phyloP scores from a whole-genome alignment of 2,329 filamentous ascomycete genomes.

The Ceratocystis colombiana region DNA sequence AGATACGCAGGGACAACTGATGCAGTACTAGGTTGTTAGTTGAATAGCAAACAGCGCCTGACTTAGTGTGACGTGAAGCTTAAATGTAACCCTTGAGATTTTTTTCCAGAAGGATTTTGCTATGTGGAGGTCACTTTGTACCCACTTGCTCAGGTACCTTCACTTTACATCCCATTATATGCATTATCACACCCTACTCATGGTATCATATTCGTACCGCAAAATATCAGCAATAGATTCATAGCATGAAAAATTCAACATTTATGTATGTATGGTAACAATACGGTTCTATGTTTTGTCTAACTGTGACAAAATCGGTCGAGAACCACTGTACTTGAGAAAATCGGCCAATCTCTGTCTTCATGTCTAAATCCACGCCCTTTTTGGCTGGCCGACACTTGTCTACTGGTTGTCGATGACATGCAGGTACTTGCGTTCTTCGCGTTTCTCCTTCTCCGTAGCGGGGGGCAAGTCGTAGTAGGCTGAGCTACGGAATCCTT shows the following conservation, averaged over 20 bases:
- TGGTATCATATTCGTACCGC: too few relatives aligned
- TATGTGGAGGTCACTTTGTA: constrained; percentile 1
- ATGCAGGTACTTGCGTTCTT: constrained; percentile 95
- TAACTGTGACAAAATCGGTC: constrained; percentile 19
- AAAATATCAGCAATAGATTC: neutral
- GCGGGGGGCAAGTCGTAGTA: constrained; percentile 91
- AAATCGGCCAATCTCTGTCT: constrained; percentile 14
- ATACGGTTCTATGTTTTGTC: constrained; percentile 18
- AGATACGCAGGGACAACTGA: too few relatives aligned
- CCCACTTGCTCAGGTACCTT: neutral
- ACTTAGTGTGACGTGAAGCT: constrained; percentile 9
- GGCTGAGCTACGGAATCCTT: constrained; percentile 78
- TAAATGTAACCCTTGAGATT: neutral
- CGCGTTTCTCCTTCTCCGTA: constrained; percentile 85
- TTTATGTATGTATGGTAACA: constrained; percentile 16
- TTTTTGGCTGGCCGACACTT: constrained; percentile 19
- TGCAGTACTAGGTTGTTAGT: too few relatives aligned
- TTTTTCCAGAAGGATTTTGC: constrained; percentile 1
- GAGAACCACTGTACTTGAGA: constrained; percentile 21
- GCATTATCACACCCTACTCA: neutral
- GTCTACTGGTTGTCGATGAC: constrained; percentile 75
- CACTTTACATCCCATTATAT: neutral
- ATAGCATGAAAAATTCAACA: neutral
- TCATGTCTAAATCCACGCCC: neutral
- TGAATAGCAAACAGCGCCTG: too few relatives aligned